Percentiles rank a stretch among this genome's conserved stretches.
These are phyloP conservation scores for Juglanconis juglandina DNA, from an alignment of 2,329 filamentous ascomycete genomes.

Conservation along the genomic window DNA sequence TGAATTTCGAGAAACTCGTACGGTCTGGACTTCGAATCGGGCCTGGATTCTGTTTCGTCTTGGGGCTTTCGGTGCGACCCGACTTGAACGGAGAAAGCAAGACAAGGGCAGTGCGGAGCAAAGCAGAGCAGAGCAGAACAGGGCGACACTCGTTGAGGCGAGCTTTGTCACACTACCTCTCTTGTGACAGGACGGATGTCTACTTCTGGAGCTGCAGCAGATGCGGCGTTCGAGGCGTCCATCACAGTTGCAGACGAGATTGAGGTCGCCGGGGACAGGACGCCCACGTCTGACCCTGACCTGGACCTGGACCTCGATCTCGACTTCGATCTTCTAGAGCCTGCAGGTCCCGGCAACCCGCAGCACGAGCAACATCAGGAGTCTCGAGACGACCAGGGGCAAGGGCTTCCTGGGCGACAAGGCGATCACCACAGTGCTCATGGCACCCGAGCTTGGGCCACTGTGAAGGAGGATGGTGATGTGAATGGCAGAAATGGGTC, in stretches of 20 bases:
- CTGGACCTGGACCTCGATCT: background rate
- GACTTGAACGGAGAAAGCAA: background rate
- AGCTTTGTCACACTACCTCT: constrained; percentile 13
- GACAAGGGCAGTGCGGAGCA: background rate
- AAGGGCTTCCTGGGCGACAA: constrained; percentile 1
- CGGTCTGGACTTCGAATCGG: background rate
- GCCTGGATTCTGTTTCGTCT: constrained; percentile 1
- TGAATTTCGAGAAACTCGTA: background rate
- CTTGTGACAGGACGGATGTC: constrained; percentile 18
- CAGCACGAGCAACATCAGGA: background rate
- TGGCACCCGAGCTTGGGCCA: background rate
- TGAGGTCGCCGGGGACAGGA: constrained; percentile 13
- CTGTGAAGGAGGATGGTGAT: background rate
- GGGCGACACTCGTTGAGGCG: constrained; percentile 3
- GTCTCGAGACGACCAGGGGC: background rate
- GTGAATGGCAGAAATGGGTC: background rate
- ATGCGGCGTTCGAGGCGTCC: constrained; percentile 17
- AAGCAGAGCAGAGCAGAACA: constrained; percentile 2
- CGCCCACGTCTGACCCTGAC: constrained; percentile 1
- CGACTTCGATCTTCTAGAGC: background rate
- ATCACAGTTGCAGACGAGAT: constrained; percentile 17
- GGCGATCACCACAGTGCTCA: background rate
- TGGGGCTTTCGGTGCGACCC: background rate
- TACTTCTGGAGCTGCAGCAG: constrained; percentile 7
- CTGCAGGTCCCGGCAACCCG: background rate